phyloP scores from a whole-genome alignment of 1,284 basidiomycete genomes.

The Apiotrichum sp. region DNA sequence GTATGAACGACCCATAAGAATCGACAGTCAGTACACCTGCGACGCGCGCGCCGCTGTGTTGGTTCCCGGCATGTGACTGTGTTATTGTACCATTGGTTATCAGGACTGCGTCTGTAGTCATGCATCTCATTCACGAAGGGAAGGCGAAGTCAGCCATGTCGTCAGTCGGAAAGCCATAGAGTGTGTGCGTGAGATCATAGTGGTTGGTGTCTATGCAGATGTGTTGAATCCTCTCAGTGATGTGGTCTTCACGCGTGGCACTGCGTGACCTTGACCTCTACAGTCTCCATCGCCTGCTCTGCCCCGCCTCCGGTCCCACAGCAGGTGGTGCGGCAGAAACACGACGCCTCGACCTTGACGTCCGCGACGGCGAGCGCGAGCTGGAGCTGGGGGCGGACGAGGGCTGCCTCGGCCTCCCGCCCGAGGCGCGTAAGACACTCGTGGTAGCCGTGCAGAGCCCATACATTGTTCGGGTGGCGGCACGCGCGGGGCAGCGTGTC shows the following conservation, averaged over 20 bases:
- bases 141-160: too few species aligned
- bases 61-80: neutral
- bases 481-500: slow-evolving; percentile 28
- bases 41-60: neutral
- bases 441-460: slow-evolving; percentile 41
- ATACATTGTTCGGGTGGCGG: slow-evolving; percentile 43
- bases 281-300: too few species aligned
- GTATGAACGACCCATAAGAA: neutral
- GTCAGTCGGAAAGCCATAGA: too few species aligned
- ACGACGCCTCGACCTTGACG: slow-evolving; percentile 30
- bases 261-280: too few species aligned
- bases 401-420: slow-evolving; percentile 24
- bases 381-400: slow-evolving; percentile 25
- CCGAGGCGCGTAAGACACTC: slow-evolving; percentile 35
- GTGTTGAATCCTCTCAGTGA: too few species aligned
- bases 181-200: too few species aligned
- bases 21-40: neutral
- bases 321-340: slow-evolving; percentile 25
- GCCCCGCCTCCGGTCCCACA: too few species aligned
- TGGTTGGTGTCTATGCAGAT: too few species aligned
- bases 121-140: too few species aligned
- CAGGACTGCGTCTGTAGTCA: too few species aligned
- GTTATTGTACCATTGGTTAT: too few species aligned
- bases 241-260: too few species aligned
- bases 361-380: slow-evolving; percentile 36